A percentile compares a stretch with the other conserved stretches of the same genome.
Conservation (phyloP, 805 yeast species). For the Komagataella phaffii region DNA sequence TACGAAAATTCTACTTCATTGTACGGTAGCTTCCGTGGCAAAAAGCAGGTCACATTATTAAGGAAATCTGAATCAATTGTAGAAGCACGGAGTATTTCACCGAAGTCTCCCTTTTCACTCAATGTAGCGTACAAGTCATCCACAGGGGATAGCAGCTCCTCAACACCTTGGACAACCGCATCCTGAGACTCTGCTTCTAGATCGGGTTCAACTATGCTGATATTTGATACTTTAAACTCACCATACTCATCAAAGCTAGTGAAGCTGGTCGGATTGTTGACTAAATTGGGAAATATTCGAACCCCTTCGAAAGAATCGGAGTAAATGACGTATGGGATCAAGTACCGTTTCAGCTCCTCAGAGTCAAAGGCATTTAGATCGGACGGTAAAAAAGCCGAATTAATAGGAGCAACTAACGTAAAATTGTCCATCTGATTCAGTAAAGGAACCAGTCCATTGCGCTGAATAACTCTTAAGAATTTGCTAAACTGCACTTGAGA, state of each 20-base stretch:
- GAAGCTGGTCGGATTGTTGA: background rate
- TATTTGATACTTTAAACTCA: constrained; percentile 9
- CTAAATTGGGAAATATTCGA: background rate
- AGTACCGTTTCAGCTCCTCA: constrained; percentile 15
- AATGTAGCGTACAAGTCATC: constrained; percentile 5
- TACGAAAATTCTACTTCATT: constrained; percentile 33
- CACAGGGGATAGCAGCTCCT: constrained; percentile 26
- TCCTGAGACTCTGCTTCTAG: constrained; percentile 46
- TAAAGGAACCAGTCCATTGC: constrained; percentile 45
- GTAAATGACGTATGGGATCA: constrained; percentile 13
- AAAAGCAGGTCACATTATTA: constrained; percentile 25
- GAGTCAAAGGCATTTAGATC: background rate
- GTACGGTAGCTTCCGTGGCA: constrained; percentile 31
- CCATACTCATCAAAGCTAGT: background rate
- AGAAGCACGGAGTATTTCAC: background rate
- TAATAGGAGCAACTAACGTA: constrained; percentile 72
- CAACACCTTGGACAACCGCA: constrained; percentile 56
- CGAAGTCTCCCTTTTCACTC: background rate
- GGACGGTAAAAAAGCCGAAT: constrained; percentile 44
- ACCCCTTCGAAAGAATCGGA: background rate
- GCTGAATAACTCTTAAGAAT: constrained; percentile 48
- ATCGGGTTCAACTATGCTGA: constrained; percentile 44
- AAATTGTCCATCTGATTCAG: constrained; percentile 47
- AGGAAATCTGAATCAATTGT: constrained; percentile 3
- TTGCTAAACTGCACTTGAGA: constrained; percentile 53